phyloP scores from a whole-genome alignment of 192 early-diverging fungal species.

The Rhizophagus sp. region DNA sequence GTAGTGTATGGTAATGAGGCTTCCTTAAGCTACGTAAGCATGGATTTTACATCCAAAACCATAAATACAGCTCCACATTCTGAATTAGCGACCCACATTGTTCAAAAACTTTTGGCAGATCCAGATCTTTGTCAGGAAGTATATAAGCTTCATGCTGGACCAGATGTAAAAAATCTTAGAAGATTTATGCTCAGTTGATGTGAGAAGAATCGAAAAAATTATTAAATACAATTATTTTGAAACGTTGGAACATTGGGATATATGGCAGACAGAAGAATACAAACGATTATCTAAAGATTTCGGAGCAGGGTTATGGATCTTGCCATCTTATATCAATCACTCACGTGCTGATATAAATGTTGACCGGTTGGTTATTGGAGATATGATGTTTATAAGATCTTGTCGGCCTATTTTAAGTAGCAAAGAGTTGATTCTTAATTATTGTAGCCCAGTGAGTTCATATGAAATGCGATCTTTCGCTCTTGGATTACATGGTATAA shows the following conservation, averaged over 20 bases:
- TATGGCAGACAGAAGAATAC: neutral
- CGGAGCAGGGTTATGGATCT: neutral
- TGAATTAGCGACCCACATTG: neutral
- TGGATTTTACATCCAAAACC: neutral
- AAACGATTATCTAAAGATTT: neutral
- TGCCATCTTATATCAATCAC: slow-evolving; percentile 1
- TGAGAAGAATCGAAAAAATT: slow-evolving; percentile 2
- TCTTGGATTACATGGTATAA: neutral
- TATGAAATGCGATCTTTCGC: neutral
- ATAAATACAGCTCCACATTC: neutral
- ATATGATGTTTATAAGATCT: slow-evolving; percentile 3
- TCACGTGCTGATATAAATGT: slow-evolving; percentile 12
- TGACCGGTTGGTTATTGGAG: neutral
- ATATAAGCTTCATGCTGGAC: slow-evolving; percentile 1
- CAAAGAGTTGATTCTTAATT: neutral
- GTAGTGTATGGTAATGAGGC: neutral
- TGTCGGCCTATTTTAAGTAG: neutral
- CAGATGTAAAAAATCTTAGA: neutral
- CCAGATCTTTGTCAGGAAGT: slow-evolving; percentile 1
- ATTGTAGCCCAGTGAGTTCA: neutral
- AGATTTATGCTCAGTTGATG: neutral
- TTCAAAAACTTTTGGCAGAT: neutral
- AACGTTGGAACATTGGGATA: neutral
- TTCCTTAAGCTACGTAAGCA: neutral
- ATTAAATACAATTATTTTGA: neutral